Evolutionary conservation across 441 rosid species (phyloP), one percentile per base, ranked within the genome.

Genomic region (Isatis lusitanica): DNA sequence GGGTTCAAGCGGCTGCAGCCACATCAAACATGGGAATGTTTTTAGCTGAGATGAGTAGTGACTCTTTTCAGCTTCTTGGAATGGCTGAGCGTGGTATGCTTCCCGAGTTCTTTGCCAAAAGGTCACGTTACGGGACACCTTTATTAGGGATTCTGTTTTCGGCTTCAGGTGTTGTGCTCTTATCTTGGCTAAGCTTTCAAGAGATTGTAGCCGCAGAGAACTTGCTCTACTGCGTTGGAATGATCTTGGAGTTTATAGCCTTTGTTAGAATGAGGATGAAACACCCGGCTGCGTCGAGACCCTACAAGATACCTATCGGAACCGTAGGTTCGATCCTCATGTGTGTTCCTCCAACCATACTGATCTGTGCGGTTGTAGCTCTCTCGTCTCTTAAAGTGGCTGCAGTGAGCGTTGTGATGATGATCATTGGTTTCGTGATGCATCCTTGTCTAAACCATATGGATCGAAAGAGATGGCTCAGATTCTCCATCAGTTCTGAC

Each of bases 61-160:
- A 88, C 62, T 86, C 91, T 8, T 88, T 87, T 63, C 92, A 89
- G 48, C 88, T 89, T 66, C 81, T 87, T 0, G 94, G 94, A 4
- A 89, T 87, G 94, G 92, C 92, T 7, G 92, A 87, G 55, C 82
- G 85, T 0, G 88, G 91, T 13, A 87, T 85, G 91, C 79, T 86
- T 24, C 93, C 93, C 0, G 86, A 83, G 78, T 71, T 84, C 80
- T 89, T 89, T 17, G 85, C 86, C 61, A 81, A 80, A 74, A 82
- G 90, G 42, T 89, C 94, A 8, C 80, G 71, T 12, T 42, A 87
- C 11, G 89, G 94, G n/a, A 89, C 92, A 7, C 94, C 94, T 4
- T 70, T 85, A 16, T 7, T 79, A 2, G 89, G 94, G 63, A 84
- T 89, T n/a, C n/a, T 89, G 39, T 83, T 87, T 74, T 89, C 90